Conservation (phyloP, 169 alveolate species). For the Eimeria acervulina region DNA sequence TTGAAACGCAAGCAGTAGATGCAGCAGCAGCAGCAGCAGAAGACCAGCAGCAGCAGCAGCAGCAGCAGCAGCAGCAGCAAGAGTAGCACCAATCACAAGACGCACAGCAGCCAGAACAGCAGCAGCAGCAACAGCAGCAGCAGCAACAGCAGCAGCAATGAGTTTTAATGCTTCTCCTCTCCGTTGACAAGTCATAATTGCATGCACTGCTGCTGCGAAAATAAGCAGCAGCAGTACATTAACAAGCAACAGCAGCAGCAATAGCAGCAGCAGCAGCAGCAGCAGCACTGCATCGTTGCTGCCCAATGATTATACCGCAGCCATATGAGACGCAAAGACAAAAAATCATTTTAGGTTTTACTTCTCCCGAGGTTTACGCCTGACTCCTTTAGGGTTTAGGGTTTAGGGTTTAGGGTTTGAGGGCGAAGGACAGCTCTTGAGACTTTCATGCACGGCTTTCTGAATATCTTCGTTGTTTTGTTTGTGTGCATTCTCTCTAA, state of each 20-base stretch:
- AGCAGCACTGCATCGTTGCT: background rate
- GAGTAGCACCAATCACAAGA: background rate
- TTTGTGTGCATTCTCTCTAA: background rate
- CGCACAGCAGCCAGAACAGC: background rate
- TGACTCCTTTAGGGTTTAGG: background rate
- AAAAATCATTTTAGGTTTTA: background rate
- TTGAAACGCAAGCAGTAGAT: background rate
- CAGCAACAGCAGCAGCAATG: background rate
- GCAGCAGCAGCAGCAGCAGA: conserved; percentile 9
- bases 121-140: background rate
- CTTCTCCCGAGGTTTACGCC: background rate
- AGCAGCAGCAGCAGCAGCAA: conserved; percentile 15
- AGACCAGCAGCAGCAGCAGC: background rate
- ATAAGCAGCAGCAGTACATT: too few relatives aligned
- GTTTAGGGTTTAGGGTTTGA: background rate
- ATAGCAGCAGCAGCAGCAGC: background rate
- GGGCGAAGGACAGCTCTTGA: too few relatives aligned
- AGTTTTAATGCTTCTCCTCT: too few relatives aligned
- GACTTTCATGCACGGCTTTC: too few relatives aligned
- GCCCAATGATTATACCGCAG: too few relatives aligned
- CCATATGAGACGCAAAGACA: too few relatives aligned
- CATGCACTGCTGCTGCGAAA: too few relatives aligned
- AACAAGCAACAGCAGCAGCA: background rate
- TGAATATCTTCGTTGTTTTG: too few relatives aligned
- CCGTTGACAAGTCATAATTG: too few relatives aligned